Base-by-base conservation (phyloP, 805 yeast species). In the Myxozyma monticola region DNA sequence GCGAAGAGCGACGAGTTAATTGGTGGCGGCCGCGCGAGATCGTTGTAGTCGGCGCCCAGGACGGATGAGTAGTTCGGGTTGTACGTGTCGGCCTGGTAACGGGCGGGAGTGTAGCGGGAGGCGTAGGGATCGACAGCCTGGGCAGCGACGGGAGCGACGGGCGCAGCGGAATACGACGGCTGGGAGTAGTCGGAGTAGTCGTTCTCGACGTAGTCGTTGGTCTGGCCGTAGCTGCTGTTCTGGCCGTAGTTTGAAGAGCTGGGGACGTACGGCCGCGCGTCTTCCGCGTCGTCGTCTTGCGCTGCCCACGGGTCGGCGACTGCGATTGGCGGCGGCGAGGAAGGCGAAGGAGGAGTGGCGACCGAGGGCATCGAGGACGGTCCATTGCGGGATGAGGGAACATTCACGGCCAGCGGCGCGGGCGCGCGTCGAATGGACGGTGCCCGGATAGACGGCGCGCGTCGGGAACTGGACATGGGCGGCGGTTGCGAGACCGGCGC, bases 41-140 rank as follows among this genome's bases (percentile, higher is more conserved):
- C 59, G 36, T 54, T 45, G 46, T 54, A 54, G 39, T 54, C 55
- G 9, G 50, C 49, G 21, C 59, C 59, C n/a, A 54, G 53, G 9
- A 54, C 57, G 21, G 59, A 30, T 7, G 59, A 52, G 42, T 54
- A 54, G 34, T 56, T 51, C 10, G 48, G 39, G 30, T 49, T 49
- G 35, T 34, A 30, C 29, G 35, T 38, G 45, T 42, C 31, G 31
- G 31, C 31, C 9, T 10, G 12, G 14, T 28, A 28, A 28, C 12
- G 9, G 14, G 12, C 31, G 14, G 31, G 31, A 28, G 14, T 14
- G 14, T 9, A 28, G 31, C 20, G 8, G 10, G 38, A 9, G 10
- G 21, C 20, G 17, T 10, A 9, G 21, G 9, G 10, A 10, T n/a
- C 21, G 10, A n/a, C 9, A n/a, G 21, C 38, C 10, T 28, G 14